Evolutionary conservation across 129 eudicot genomes (phyloP).

Genomic region (Saposhnikovia divaricata): DNA sequence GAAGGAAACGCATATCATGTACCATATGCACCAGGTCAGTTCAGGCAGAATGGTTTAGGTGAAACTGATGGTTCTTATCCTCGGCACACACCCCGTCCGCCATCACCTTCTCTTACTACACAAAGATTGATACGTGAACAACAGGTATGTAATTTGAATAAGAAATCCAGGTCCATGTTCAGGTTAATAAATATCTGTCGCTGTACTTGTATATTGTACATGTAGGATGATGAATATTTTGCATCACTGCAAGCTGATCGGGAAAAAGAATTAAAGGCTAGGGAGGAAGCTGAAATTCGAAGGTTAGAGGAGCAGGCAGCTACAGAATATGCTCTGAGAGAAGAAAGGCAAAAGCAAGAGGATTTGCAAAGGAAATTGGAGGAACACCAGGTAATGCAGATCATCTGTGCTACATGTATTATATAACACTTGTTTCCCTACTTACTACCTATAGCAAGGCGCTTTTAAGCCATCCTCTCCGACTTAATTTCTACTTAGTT

Average conservation of each 20-base stretch:
- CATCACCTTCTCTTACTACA: too few relatives aligned
- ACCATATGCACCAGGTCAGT: too few relatives aligned
- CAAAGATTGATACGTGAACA: conserved; percentile 35
- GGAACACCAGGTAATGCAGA: too few relatives aligned
- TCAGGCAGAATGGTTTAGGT: too few relatives aligned
- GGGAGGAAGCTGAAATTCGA: conserved; percentile 38
- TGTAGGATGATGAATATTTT: conserved; percentile 11
- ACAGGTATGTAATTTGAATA: conserved; percentile 43
- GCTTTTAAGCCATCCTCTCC: not conserved
- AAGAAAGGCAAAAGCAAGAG: conserved; percentile 18
- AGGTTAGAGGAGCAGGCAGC: conserved; percentile 37
- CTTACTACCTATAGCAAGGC: too few relatives aligned
- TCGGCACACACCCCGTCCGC: too few relatives aligned
- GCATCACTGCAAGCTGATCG: conserved; percentile 89
- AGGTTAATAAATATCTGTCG: not conserved
- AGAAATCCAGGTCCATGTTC: not conserved
- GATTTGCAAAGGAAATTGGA: too few relatives aligned
- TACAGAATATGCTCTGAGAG: conserved; percentile 60
- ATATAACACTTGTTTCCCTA: too few relatives aligned
- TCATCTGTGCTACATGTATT: too few relatives aligned
- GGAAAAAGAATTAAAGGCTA: conserved; percentile 68
- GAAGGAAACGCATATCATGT: too few relatives aligned
- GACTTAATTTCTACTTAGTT: too few relatives aligned
- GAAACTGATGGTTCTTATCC: too few relatives aligned
- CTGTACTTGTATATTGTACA: not conserved